These are phyloP conservation scores for Moricandia moricandioides DNA, from an alignment of 345 rosid genomes.

Conservation along the genomic window DNA sequence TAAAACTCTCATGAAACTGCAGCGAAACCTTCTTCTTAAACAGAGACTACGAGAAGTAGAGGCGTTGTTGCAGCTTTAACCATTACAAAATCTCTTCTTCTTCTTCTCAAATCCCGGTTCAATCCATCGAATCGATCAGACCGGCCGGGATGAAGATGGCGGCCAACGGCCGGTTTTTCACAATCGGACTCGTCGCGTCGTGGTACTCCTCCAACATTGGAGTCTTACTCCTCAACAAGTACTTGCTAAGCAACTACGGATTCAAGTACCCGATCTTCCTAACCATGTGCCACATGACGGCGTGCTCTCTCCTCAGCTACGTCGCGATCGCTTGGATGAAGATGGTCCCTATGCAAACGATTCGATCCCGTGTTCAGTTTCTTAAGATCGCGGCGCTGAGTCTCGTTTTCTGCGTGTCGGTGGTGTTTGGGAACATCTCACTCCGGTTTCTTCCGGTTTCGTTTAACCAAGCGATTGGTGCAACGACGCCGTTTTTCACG, in stretches of 20 bases:
- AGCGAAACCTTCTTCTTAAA: not conserved
- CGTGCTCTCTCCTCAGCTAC: slow-evolving; percentile 62
- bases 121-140: not conserved
- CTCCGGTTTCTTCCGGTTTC: slow-evolving; percentile 64
- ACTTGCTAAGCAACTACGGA: slow-evolving; percentile 59
- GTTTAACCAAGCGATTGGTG: slow-evolving; percentile 70
- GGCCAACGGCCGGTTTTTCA: slow-evolving; percentile 42
- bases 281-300: slow-evolving; percentile 83
- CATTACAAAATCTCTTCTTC: slow-evolving; percentile 15
- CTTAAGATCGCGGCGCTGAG: slow-evolving; percentile 55
- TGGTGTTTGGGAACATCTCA: slow-evolving; percentile 62
- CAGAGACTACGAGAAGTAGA: not conserved
- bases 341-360: slow-evolving; percentile 68
- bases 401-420: slow-evolving; percentile 63
- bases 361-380: slow-evolving; percentile 54
- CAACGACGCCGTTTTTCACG: slow-evolving; percentile 71
- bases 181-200: slow-evolving; percentile 52
- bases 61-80: not conserved
- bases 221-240: slow-evolving; percentile 63
- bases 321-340: slow-evolving; percentile 54
- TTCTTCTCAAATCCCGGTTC: slow-evolving; percentile 15
- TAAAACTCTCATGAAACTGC: not conserved
- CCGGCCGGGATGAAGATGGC: slow-evolving; percentile 32
- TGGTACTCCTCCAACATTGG: slow-evolving; percentile 74
- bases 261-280: slow-evolving; percentile 76